Evolutionary conservation across 2,329 filamentous ascomycete genomes (phyloP).

Genomic region (Aspergillus melleus): DNA sequence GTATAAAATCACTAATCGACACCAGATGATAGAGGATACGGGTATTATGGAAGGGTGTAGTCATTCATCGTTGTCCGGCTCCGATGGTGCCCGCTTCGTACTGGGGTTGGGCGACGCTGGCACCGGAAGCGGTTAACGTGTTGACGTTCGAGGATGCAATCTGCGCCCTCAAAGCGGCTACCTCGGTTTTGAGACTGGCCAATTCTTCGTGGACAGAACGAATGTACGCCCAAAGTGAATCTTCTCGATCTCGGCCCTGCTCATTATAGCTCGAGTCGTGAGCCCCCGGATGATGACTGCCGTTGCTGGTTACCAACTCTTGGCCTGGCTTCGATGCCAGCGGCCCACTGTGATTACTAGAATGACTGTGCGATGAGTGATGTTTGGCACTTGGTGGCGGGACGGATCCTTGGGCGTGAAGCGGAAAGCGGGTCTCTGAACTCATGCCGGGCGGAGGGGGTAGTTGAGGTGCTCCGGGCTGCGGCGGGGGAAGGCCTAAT

Average conservation of each 20-base stretch:
- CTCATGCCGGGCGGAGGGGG: conserved; percentile 45
- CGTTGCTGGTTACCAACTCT: conserved; percentile 26
- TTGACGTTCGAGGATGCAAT: conserved; percentile 34
- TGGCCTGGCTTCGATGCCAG: conserved; percentile 25
- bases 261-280: conserved; percentile 30
- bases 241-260: conserved; percentile 34
- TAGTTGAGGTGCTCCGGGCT: conserved; percentile 43
- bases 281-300: conserved; percentile 14
- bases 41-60: background rate
- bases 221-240: conserved; percentile 47
- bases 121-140: conserved; percentile 16
- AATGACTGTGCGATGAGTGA: conserved; percentile 34
- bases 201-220: conserved; percentile 45
- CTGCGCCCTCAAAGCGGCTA: conserved; percentile 42
- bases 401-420: conserved; percentile 39
- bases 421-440: conserved; percentile 45
- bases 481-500: conserved; percentile 39
- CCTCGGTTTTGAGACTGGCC: conserved; percentile 42
- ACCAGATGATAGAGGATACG: background rate
- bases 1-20: background rate
- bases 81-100: conserved; percentile 12
- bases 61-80: conserved; percentile 19
- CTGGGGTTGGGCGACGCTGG: conserved; percentile 16
- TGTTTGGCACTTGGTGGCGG: conserved; percentile 40
- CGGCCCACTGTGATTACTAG: conserved; percentile 35